Percentiles rank a stretch among this genome's conserved stretches.
Conservation (phyloP, 441 rosid species). For the Geranium incanum region DNA sequence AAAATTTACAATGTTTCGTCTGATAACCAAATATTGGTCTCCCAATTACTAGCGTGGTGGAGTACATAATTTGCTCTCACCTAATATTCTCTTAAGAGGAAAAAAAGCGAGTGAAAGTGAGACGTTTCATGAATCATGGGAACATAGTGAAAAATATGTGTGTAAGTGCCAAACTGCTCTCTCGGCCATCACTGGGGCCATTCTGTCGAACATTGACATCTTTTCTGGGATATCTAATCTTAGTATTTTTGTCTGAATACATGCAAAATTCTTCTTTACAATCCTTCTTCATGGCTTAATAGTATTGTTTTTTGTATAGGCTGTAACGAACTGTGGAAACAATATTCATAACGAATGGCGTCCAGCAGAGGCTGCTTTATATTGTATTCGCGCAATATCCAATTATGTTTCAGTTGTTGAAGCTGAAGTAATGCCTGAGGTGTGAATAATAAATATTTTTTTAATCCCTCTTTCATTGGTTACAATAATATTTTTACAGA, state of each 20-base stretch:
- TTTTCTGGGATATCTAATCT: neutral
- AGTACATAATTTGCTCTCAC: neutral
- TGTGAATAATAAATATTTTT: constrained; percentile 22
- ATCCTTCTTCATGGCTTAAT: constrained; percentile 9
- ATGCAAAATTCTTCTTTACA: neutral
- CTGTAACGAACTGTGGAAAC: constrained; percentile 66
- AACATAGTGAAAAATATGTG: neutral
- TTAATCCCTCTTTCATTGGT: neutral
- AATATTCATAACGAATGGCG: constrained; percentile 62
- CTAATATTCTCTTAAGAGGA: neutral
- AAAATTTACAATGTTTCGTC: neutral
- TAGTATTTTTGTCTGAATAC: neutral
- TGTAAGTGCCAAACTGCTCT: neutral
- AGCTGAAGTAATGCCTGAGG: constrained; percentile 94
- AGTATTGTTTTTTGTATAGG: constrained; percentile 29
- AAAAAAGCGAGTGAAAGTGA: neutral
- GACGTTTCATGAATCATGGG: neutral
- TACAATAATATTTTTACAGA: constrained; percentile 6
- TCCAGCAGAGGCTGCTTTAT: constrained; percentile 96
- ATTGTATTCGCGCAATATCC: constrained; percentile 90
- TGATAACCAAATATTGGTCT: neutral
- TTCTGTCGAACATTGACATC: neutral
- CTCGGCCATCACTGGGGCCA: neutral
- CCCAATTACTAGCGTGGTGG: neutral
- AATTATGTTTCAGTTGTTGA: constrained; percentile 72